Percentiles rank a stretch among this genome's conserved stretches.
phyloP scores from a whole-genome alignment of 345 rosid species.

The Leavenworthia alabamica region DNA sequence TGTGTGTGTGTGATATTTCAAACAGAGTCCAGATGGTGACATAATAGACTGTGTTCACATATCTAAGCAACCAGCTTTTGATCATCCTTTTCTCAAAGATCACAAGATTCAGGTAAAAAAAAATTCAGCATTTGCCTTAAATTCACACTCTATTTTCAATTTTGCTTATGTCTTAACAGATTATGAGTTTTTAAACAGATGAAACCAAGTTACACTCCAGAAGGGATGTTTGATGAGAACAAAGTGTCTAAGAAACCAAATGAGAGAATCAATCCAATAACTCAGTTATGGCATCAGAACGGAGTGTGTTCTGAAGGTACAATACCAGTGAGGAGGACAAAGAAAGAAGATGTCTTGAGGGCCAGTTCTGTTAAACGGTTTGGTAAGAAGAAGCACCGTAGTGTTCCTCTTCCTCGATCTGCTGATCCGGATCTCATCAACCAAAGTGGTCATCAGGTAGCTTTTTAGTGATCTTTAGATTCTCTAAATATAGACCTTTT shows the following conservation, averaged over 20 bases:
- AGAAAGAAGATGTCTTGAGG: slow-evolving; percentile 48
- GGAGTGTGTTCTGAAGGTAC: slow-evolving; percentile 62
- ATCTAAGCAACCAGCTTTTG: slow-evolving; percentile 69
- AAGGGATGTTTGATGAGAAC: slow-evolving; percentile 34
- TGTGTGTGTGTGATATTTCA: slow-evolving; percentile 10
- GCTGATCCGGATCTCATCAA: slow-evolving; percentile 46
- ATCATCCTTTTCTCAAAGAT: slow-evolving; percentile 65
- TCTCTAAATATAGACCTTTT: neutral
- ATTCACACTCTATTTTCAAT: neutral
- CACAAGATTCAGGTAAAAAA: slow-evolving; percentile 83
- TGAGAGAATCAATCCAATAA: slow-evolving; percentile 18
- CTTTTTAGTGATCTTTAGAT: neutral
- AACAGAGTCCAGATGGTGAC: slow-evolving; percentile 65
- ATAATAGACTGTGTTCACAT: slow-evolving; percentile 55
- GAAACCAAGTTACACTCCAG: slow-evolving; percentile 49
- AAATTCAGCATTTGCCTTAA: neutral
- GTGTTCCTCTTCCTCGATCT: slow-evolving; percentile 49
- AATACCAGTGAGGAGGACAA: slow-evolving; percentile 57
- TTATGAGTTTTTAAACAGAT: slow-evolving; percentile 28
- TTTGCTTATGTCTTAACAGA: neutral
- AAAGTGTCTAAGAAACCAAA: slow-evolving; percentile 30
- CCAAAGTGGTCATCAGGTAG: slow-evolving; percentile 49
- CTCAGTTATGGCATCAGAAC: slow-evolving; percentile 51
- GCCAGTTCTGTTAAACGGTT: slow-evolving; percentile 49
- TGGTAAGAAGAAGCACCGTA: slow-evolving; percentile 53